Evolutionary conservation across 192 early-diverging fungal species (phyloP).

Genomic region (Diversispora eburnea): DNA sequence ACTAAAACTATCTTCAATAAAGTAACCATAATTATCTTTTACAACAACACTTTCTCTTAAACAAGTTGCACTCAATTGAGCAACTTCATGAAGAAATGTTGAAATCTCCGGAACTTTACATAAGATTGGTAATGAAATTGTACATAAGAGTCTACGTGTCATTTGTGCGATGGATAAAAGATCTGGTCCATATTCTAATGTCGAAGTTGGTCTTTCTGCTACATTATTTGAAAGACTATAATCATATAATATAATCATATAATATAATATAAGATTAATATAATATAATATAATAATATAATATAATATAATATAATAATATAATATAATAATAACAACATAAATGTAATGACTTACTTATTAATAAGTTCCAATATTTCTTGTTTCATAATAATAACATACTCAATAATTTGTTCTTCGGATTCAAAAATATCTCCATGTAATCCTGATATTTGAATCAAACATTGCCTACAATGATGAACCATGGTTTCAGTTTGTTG

Average conservation of each 20-base stretch:
- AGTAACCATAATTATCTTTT: constrained; percentile 42
- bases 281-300: neutral
- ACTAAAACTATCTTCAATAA: constrained; percentile 39
- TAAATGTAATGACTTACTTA: constrained; percentile 49
- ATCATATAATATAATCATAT: neutral
- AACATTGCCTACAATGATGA: constrained; percentile 55
- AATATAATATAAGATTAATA: neutral
- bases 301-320: neutral
- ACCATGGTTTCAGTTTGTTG: constrained; percentile 47
- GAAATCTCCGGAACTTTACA: constrained; percentile 52
- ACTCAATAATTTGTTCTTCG: constrained; percentile 43
- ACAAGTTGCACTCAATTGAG: constrained; percentile 53
- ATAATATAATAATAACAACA: too few species aligned
- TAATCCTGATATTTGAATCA: constrained; percentile 61
- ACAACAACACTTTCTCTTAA: constrained; percentile 36
- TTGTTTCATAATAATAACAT: constrained; percentile 52
- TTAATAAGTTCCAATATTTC: constrained; percentile 51
- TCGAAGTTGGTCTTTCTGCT: constrained; percentile 25
- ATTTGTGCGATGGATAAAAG: constrained; percentile 53
- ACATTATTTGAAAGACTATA: constrained; percentile 32
- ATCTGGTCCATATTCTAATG: constrained; percentile 39
- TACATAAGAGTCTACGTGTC: constrained; percentile 53
- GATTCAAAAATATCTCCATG: constrained; percentile 53
- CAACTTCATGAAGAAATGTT: constrained; percentile 56
- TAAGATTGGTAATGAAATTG: constrained; percentile 46